Evolutionary conservation across 2,329 filamentous ascomycete species (phyloP), one percentile per base, ranked within the genome.

Genomic region (Talaromyces islandicus): DNA sequence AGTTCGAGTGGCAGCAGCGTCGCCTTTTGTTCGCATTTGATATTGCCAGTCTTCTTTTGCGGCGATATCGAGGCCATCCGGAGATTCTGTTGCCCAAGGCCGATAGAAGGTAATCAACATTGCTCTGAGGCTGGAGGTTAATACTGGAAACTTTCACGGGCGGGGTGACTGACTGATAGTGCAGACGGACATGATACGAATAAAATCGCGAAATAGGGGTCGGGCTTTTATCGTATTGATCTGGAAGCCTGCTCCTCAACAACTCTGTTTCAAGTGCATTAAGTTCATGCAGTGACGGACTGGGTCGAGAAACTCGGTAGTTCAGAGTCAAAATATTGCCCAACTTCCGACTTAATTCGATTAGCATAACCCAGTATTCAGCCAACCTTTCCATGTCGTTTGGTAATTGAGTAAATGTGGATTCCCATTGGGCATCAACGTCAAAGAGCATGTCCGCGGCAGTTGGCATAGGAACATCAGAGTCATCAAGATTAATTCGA

Each of bases 401-500:
- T 19, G 41, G 41, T 46, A 46, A 46, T 19, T 19, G 14, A 19
- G 19, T 19, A 46, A 46, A 4, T 5, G 17, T 21, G 41, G 41
- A 7, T n/a, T n/a, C 41, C 12, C 41, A 12, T 46, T 19, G 14
- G 14, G 6, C 41, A 19, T 46, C 19, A 12, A 46, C 6, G 17
- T 46, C 41, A 46, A 46, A 46, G 12, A 46, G 41, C 5, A 46
- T 46, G 41, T 46, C 41, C 17, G 5, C 17, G 1, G 19, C 41
- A 19, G 19, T 6, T 12, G 73, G 72, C 64, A 71, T 68, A 0
- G 68, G 64, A 1, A 69, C 66, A 56, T 77, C 73, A 60, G 71
- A 76, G 58, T 77, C 74, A 41, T 73, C 67, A 4, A 70, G 66
- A 60, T 74, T 65, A 50, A 76, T 75, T 7, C 77, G 70, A 63